Base-by-base conservation (phyloP, 495 filamentous ascomycete species). In the Penicillium fimorum region DNA sequence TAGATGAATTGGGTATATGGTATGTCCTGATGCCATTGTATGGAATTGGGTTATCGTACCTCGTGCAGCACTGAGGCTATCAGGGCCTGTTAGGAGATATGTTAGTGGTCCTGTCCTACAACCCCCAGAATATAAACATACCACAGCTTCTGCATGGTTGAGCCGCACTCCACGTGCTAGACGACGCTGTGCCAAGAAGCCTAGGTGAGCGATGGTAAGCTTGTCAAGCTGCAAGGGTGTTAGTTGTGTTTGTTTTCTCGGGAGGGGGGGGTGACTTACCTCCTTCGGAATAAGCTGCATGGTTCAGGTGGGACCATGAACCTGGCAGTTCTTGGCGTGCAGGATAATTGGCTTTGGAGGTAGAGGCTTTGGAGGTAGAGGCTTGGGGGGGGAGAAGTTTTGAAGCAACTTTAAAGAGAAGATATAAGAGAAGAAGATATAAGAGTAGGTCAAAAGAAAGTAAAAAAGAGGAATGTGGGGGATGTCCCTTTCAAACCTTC, bases 61-160 rank as follows among this genome's bases (percentile, higher is more conserved):
- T 97, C 94, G 72, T 97, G 94, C 52, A 98, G 80, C 68, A 90
- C 90, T 64, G 82, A 89, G 38, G 94, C 84, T 62, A 97, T 96
- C 66, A 97, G 81, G 8, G 92, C 93, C 89, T 96, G 32, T 51
- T 15, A 32, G 12, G 18, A 4, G 25, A 22, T 20, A 9, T 29
- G 25, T 51, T 46, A 49, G 33, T 32, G 41, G 10, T 30, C 12
- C 27, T n/a, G 12, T 27, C 18, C 35, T 32, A 24, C 20, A 52
- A 53, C 40, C 27, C 27, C 46, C 30, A 13, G 35, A 29, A 47
- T 22, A 41, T 8, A 54, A 52, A 76, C 85, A 59, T 82, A 95
- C 91, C 47, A 83, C 87, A 49, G 94, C 90, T 76, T 98, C 94
- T 22, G 87, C 78, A 77, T 97, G 91, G 70, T 98, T 98, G 61